Conservation (phyloP, 2,329 filamentous ascomycete species). For the Paecilomyces formosus region DNA sequence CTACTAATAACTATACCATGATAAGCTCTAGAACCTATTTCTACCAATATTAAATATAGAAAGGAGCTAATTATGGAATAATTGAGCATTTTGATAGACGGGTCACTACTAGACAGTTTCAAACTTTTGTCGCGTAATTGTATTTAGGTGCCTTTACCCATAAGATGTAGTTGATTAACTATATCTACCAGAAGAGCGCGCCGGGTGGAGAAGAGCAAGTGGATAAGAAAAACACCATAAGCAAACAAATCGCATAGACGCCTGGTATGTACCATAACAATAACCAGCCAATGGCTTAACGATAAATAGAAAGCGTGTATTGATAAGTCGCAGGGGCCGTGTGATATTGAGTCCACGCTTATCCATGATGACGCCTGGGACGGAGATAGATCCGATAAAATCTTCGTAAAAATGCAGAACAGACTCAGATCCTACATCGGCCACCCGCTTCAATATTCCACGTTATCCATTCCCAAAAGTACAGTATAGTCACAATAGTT, state of each 20-base stretch:
- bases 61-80: no score
- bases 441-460: not conserved
- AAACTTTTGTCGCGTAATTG: no score
- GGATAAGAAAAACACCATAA: not conserved
- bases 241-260: not conserved
- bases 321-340: not conserved
- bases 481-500: conserved; percentile 4
- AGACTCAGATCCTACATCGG: not conserved
- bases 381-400: not conserved
- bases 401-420: not conserved
- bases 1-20: no score
- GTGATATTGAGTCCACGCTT: not conserved
- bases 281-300: not conserved
- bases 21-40: no score
- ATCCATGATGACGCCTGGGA: not conserved
- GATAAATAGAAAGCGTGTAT: not conserved
- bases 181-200: no score
- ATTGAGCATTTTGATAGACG: no score
- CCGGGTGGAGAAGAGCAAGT: not conserved
- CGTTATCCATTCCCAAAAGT: not conserved
- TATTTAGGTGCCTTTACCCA: no score
- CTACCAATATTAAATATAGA: no score
- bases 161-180: no score
- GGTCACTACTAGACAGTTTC: no score
- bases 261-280: not conserved